Base-by-base conservation (phyloP, 2,329 filamentous ascomycete genomes). In the Simplicillium aogashimaense region DNA sequence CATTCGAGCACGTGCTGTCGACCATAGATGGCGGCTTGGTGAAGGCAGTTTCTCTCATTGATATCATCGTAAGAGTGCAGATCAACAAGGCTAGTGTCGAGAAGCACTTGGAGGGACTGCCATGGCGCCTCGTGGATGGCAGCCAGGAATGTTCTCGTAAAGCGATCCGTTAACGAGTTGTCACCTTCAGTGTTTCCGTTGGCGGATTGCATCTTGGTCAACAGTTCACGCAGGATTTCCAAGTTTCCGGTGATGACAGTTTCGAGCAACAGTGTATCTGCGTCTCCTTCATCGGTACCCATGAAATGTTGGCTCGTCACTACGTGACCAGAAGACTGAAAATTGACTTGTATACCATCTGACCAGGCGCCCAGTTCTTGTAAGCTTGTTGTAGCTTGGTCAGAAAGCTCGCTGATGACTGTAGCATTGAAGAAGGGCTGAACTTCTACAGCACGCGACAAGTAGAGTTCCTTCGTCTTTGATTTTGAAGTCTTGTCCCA, bases 401-500 rank as follows among this genome's bases (percentile, higher is more conserved):
- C 92, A 4, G 92, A 95, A 10, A 98, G 74, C 55, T 94, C 90
- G 61, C 89, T 94, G 55, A 98, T 94, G 51, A 97, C 88, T 49
- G 94, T 86, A 35, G 90, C 82, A 61, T 98, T 97, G 73, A 97
- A 98, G 61, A 94, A 97, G 7, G 92, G 92, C 55, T 97, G 92
- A 7, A 97, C 89, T 61, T 98, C 92, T 46, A 98, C 90, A 8
- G 92, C 92, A 44, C 92, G 77, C 9, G 94, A 94, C 29, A 98
- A 79, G 58, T 97, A 98, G 32, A 97, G 76, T 65, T 97, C 92
- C 62, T 98, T 98, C 44, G 92, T 95, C 61, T 90, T 90, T 38
- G 90, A 97, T 73, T 97, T 98, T 50, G 90, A 95, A 2, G 89
- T 95, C 75, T 98, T 98, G 66, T 98, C 92, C 92, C 92, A 98